Conservation (phyloP, 495 filamentous ascomycete species). For the Penicillium lividum region DNA sequence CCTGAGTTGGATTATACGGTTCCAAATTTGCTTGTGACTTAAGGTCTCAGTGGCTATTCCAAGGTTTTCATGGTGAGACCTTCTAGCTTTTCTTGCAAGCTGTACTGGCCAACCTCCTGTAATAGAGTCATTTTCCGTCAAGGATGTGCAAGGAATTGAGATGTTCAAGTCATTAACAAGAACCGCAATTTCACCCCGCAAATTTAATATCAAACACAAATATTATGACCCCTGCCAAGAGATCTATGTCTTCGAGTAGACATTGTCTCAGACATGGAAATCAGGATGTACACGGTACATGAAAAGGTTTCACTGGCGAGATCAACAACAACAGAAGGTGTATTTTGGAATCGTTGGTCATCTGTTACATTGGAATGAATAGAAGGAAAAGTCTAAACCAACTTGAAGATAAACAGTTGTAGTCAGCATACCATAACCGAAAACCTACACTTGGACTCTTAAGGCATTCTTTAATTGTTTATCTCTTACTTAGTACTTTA, state of each 20-base stretch:
- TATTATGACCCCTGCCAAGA: conserved; percentile 2
- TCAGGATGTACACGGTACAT: conserved; percentile 18
- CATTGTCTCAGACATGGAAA: conserved; percentile 29
- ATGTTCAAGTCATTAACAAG: neutral
- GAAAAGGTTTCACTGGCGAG: conserved; percentile 19
- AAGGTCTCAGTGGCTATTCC: neutral
- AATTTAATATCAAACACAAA: neutral
- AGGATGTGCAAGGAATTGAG: neutral
- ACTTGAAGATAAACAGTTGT: neutral
- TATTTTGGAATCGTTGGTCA: neutral
- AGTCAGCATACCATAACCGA: conserved; percentile 12
- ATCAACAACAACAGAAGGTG: neutral
- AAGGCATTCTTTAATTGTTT: neutral
- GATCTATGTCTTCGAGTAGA: neutral
- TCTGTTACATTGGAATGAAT: neutral
- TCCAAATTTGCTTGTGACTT: neutral
- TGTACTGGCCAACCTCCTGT: neutral
- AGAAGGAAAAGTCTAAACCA: neutral
- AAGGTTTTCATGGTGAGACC: neutral
- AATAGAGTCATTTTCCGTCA: neutral
- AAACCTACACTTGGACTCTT: neutral
- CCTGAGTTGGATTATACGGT: neutral
- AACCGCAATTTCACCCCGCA: neutral
- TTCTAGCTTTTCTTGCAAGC: neutral
- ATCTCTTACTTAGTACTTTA: neutral